Base-by-base conservation (phyloP, 2,329 filamentous ascomycete species). In the Botrytis tulipae region DNA sequence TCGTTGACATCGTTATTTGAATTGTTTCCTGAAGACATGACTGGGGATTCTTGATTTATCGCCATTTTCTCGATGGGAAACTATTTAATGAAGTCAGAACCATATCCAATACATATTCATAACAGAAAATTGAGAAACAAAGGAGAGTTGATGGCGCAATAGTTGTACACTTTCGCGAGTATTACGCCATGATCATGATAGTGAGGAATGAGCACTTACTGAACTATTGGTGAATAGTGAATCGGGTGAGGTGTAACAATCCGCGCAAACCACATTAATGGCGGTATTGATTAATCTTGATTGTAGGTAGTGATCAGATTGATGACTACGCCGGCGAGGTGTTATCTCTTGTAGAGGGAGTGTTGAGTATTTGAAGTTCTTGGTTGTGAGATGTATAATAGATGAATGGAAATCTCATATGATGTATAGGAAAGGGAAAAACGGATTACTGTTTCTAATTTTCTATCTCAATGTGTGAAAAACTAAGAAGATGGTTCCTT, bases 141-240 rank as follows among this genome's bases (percentile, higher is more conserved):
- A 22, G 42, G 10, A 14, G 51, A 10, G 35, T 8, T 18, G 44
- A 68, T 72, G 62, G 70, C 48, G 70, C 62, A 68, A 46, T 37
- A 40, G 18, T 42, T n/a, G 44, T 35, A n/a, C 22, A 37, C 44
- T 67, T 37, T 67, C 14, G 35, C 48, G 66, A 48, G 20, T 12
- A 60, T 72, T 68, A 63, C 51, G 62, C 62, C 25, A 72, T 37
- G 48, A 32, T 22, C 29, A 60, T 16, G 10, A 37, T 37, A 40
- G 25, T 18, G 37, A 60, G 22, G 10, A 37, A 29, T 67, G 37
- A 54, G 46, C 9, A 68, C 70, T 48, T 72, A 72, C 70, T 72
- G 70, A 14, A 72, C 29, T 72, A 72, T 72, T 72, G 62, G 70
- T 48, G 37, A 60, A 72, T 72, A 68, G 51, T 72, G 70, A 72